These are phyloP conservation scores for Penicillium sp. DNA, from an alignment of 2,329 filamentous ascomycete species.

Conservation along the genomic window DNA sequence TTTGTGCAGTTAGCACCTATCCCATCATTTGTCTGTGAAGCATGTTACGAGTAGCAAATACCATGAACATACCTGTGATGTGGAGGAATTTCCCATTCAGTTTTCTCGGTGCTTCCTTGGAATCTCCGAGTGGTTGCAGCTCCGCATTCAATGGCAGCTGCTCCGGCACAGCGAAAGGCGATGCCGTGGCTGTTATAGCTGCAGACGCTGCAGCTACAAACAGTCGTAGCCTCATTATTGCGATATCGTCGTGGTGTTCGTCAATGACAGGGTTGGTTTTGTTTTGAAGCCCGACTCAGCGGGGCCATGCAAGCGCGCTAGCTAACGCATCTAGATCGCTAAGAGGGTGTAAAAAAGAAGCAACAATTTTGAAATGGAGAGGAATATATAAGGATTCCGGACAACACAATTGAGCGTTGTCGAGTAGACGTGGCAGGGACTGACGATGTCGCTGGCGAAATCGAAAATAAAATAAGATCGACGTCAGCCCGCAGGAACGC, in stretches of 20 bases:
- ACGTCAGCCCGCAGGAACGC: constrained; percentile 3
- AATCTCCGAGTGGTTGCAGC: neutral
- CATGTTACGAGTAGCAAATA: neutral
- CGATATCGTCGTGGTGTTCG: neutral
- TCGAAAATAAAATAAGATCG: neutral
- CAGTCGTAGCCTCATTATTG: neutral
- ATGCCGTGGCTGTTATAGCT: neutral
- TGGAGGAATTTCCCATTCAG: constrained; percentile 34
- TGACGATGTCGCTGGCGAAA: neutral
- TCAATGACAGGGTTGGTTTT: neutral
- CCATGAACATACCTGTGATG: constrained; percentile 28
- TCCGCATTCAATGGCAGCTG: constrained; percentile 2
- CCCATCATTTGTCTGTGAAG: neutral
- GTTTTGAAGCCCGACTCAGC: constrained; percentile 3
- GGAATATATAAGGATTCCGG: neutral
- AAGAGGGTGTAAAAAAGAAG: neutral
- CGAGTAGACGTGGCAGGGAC: neutral
- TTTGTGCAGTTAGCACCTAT: constrained; percentile 32
- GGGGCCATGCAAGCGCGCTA: neutral
- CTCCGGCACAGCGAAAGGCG: constrained; percentile 5
- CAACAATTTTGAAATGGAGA: neutral
- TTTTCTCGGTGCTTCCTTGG: constrained; percentile 13
- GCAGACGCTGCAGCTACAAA: neutral
- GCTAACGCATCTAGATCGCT: neutral
- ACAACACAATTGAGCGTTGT: neutral